These are phyloP conservation scores for Paramecium octaurelia DNA, from an alignment of 73 alveolate genomes.

Conservation along the genomic window DNA sequence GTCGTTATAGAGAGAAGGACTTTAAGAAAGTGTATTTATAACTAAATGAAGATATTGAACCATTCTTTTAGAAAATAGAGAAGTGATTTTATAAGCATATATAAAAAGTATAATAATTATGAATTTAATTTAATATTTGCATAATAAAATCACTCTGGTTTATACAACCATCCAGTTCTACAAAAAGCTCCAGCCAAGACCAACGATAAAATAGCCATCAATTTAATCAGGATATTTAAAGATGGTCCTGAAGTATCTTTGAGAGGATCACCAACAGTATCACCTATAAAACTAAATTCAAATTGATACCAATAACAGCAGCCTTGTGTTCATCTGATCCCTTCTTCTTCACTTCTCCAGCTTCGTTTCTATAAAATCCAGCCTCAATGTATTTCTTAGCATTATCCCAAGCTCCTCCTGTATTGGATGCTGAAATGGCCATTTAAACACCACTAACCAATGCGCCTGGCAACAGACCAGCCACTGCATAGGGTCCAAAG, in stretches of 20 bases:
- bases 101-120: background rate
- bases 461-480: conserved; percentile 92
- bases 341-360: conserved; percentile 66
- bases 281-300: conserved; percentile 68
- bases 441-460: conserved; percentile 86
- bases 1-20: background rate
- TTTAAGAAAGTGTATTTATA: conserved; percentile 29
- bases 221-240: conserved; percentile 87
- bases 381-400: conserved; percentile 87
- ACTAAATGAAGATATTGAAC: conserved; percentile 39
- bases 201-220: conserved; percentile 80
- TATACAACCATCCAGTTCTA: conserved; percentile 49
- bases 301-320: conserved; percentile 65
- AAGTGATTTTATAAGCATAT: background rate
- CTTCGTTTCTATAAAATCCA: conserved; percentile 58
- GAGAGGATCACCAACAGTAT: conserved; percentile 95
- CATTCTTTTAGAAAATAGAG: conserved; percentile 34
- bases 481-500: conserved; percentile 86
- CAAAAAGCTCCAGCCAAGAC: conserved; percentile 70
- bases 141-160: background rate
- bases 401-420: conserved; percentile 93
- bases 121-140: background rate
- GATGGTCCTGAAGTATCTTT: conserved; percentile 95
- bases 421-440: conserved; percentile 80
- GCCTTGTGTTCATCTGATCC: conserved; percentile 82